Evolutionary conservation across 192 early-diverging fungal genomes (phyloP), one percentile per base, ranked within the genome.

Genomic region (Dissophora ornata): DNA sequence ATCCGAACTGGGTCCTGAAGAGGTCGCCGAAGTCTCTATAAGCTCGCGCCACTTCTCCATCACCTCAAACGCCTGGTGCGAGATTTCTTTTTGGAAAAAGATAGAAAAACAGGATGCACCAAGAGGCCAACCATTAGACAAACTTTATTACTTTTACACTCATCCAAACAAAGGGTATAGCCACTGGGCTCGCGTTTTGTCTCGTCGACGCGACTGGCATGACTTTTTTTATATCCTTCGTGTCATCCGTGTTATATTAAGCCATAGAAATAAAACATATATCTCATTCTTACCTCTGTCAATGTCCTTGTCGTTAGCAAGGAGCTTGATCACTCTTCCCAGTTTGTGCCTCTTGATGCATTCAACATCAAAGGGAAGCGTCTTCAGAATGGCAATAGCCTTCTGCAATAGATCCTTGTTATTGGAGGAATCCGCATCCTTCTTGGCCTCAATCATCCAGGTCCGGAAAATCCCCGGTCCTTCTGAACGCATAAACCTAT

Each of bases 231-330:
- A n/a, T n/a, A n/a, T n/a, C n/a, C n/a, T n/a, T n/a, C n/a, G n/a
- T n/a, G n/a, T n/a, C n/a, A n/a, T n/a, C n/a, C n/a, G n/a, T n/a
- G n/a, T n/a, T n/a, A n/a, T n/a, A n/a, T n/a, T n/a, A n/a, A n/a
- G n/a, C n/a, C n/a, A n/a, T n/a, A n/a, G n/a, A n/a, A n/a, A n/a
- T n/a, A n/a, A n/a, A n/a, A n/a, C n/a, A n/a, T n/a, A n/a, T n/a
- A n/a, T n/a, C n/a, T n/a, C 3, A 38, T 33, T 18, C 47, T 63
- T 71, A 71, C 69, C 69, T 63, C 53, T 22, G 18, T 63, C 60
- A 40, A 40, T 12, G 0, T 63, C 51, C 13, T 71, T 62, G 47
- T 71, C 60, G 9, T 49, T 48, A 5, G 69, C 42, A 2, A 71
- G 8, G 2, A 28, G n/a, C 42, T 57, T 71, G 38, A 71, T 56